Evolutionary conservation across 345 rosid species (phyloP), one percentile per base, ranked within the genome.

Genomic region (Acer campestre): DNA sequence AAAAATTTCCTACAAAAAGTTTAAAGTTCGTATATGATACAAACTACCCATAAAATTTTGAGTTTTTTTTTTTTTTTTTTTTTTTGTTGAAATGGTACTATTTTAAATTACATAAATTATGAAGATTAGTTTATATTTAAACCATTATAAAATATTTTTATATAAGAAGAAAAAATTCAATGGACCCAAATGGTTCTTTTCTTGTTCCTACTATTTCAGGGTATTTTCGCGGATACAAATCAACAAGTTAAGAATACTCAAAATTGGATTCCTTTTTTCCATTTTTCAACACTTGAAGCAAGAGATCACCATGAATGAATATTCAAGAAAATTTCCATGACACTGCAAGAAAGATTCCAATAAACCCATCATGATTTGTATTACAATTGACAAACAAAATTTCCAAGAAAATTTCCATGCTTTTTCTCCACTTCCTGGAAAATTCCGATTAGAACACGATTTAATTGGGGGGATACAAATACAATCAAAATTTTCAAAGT

Each of bases 241-340:
- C 61, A 70, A 53, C 56, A 73, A 71, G 76, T 42, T 14, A 73
- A 73, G 76, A 73, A 73, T 73, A 67, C 1, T 1, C 7, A n/a
- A 22, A n/a, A 44, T 44, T 61, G 11, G 13, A 16, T 58, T 27
- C 3, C 48, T 9, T 12, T 13, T 38, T 13, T 38, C 22, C 22
- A 55, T 55, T 55, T 31, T 71, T 1, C 6, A 27, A 18, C 10
- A 27, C 7, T 16, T 71, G 38, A 58, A 73, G 75, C 2, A 59
- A 73, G 29, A 49, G 12, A 61, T 63, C 70, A 48, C 6, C 68
- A 1, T 16, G 11, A 2, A 46, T 51, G 69, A 16, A 23, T 29
- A 44, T 63, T 35, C 70, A 25, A 25, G 44, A 17, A 63, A 74
- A 48, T 74, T 63, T 63, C 29, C 68, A 25, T 74, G 61, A 48